phyloP scores from a whole-genome alignment of 345 rosid genomes.

The Brassica incana region DNA sequence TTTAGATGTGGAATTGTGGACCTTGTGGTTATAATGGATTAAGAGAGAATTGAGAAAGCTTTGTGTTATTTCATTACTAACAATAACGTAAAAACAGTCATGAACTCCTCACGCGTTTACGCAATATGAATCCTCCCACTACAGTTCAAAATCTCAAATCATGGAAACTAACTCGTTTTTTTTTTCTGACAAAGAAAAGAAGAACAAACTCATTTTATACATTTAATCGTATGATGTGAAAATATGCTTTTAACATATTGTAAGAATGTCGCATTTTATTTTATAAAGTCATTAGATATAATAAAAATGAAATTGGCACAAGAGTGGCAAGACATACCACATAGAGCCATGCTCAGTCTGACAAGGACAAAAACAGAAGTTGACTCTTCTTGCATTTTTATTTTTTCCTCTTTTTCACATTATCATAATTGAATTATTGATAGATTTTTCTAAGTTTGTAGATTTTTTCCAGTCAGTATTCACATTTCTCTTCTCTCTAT shows the following conservation, averaged over 20 bases:
- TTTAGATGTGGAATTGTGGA: not conserved
- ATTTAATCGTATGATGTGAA: not conserved
- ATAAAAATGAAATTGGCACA: not conserved
- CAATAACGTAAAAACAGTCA: not conserved
- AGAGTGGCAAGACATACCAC: not conserved
- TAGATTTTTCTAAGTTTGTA: not conserved
- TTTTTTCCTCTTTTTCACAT: constrained; percentile 32
- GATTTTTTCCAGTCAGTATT: not conserved
- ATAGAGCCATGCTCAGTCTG: constrained; percentile 19
- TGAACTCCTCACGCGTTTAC: not conserved
- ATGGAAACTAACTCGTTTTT: constrained; percentile 6
- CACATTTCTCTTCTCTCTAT: constrained; percentile 28
- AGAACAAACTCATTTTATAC: not conserved
- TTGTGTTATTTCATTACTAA: not conserved
- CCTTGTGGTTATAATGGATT: not conserved
- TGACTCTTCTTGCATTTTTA: not conserved
- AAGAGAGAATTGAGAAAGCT: not conserved
- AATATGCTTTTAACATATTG: not conserved
- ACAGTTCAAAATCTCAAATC: not conserved
- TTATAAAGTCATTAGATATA: not conserved
- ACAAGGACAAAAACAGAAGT: constrained; percentile 26
- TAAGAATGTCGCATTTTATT: not conserved
- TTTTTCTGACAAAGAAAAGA: not conserved
- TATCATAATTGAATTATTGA: not conserved
- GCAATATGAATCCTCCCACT: not conserved